Conservation (phyloP, 106 monocot genomes). For the Allium fistulosum region DNA sequence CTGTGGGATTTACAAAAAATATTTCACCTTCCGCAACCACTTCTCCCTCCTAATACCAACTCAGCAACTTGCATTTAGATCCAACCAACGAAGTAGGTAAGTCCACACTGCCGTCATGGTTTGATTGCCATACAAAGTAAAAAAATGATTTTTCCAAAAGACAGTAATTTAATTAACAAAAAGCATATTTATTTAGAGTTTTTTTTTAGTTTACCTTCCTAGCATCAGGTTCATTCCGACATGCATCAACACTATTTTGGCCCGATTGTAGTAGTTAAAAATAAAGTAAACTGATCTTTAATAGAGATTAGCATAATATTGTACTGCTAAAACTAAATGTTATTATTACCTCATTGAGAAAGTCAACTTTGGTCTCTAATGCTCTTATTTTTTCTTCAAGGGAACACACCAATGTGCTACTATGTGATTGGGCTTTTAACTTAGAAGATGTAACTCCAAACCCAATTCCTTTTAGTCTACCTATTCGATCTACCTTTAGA, state of each 20-base stretch:
- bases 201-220: neutral
- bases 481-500: neutral
- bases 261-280: neutral
- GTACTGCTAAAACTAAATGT: neutral
- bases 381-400: neutral
- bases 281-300: neutral
- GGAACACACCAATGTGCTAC: no score
- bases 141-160: neutral
- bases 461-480: neutral
- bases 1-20: neutral
- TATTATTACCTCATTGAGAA: neutral
- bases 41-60: neutral
- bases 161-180: neutral
- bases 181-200: neutral
- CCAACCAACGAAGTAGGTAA: neutral
- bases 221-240: neutral
- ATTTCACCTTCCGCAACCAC: neutral
- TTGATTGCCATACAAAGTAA: no score
- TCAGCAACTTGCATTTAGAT: neutral
- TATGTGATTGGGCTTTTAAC: neutral
- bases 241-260: neutral
- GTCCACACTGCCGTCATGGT: neutral
- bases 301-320: neutral
- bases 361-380: neutral
- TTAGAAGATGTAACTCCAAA: constrained; percentile 1